Evolutionary conservation across 805 yeast genomes (phyloP).

Genomic region (Maudiozyma turicensis): DNA sequence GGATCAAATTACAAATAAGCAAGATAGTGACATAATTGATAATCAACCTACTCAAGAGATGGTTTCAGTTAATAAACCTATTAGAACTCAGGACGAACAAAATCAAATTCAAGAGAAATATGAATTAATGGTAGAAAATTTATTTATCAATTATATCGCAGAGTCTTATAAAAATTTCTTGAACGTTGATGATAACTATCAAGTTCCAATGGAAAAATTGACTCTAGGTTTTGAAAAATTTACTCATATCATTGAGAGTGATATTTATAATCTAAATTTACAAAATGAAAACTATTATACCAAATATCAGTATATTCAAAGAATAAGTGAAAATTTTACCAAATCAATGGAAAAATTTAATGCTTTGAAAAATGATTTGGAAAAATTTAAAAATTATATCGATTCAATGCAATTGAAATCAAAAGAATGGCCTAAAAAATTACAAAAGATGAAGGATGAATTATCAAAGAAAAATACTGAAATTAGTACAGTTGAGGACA

Average conservation of each 20-base stretch:
- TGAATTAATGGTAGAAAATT: conserved; percentile 32
- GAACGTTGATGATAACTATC: conserved; percentile 53
- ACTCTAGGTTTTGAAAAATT: conserved; percentile 44
- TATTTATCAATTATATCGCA: conserved; percentile 51
- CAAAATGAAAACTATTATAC: conserved; percentile 34
- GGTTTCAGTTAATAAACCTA: conserved; percentile 19
- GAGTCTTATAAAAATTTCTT: conserved; percentile 62
- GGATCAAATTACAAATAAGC: conserved; percentile 25
- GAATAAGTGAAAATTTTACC: conserved; percentile 39
- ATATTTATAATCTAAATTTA: conserved; percentile 33
- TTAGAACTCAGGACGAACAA: conserved; percentile 22
- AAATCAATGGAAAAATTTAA: conserved; percentile 46
- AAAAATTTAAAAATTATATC: conserved; percentile 63
- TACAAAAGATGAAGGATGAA: conserved; percentile 50
- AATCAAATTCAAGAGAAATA: conserved; percentile 27
- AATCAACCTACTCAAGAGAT: conserved; percentile 26
- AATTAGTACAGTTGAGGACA: conserved; percentile 33
- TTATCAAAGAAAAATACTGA: conserved; percentile 33
- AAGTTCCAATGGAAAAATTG: conserved; percentile 45
- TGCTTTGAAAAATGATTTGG: conserved; percentile 61
- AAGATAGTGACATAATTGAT: conserved; percentile 14
- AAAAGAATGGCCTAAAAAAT: conserved; percentile 49
- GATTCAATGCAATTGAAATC: conserved; percentile 57
- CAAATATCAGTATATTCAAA: conserved; percentile 34
- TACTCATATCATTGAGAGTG: conserved; percentile 39